Base-by-base conservation (phyloP, 164 flowering plant species). In the Kalanchoe fedtschenkoi region DNA sequence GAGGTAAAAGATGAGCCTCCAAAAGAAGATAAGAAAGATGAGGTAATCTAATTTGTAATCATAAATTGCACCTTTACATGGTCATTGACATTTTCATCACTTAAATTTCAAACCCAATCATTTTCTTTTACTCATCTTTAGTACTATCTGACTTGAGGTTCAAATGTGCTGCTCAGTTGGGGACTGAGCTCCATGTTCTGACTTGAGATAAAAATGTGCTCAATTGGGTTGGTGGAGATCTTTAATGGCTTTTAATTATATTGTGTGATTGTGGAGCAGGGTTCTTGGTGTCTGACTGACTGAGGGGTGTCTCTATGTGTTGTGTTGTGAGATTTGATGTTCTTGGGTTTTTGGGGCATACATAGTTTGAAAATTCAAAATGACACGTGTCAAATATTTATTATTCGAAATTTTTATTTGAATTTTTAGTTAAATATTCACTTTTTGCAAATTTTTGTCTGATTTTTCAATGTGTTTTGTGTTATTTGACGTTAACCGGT, bases 1-100 rank as follows among this genome's bases (percentile, higher is more conserved):
- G 59, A 51, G 32, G 56, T 62, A 22, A 66, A 66, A 53, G 35
- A 62, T 7, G 41, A 69, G 42, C 53, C 46, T 29, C n/a, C 61
- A 5, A 21, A 63, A 14, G 34, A 60, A 43, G 62, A 60, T 6
- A 61, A 42, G 46, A 61, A 70, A 43, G 61, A 70, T 39, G 69
- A 51, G 56, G 56, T 51, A 26, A 51, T 51, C 32, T n/a, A 51
- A 51, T 47, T 15, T 16, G 17, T 42, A 44, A 4, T 44, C 24
- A 2, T 26, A 51, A 51, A 51, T 5, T 6, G 7, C 51, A n/a
- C 22, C 21, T 43, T 43, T 43, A n/a, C 24, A 11, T n/a, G 10
- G 6, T 17, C 19, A 5, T 44, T 19, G 24, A 44, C 51, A 44
- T 26, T 51, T 11, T 26, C 3, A 26, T 6, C 32, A 51, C 32